These are phyloP conservation scores for Penicillium sp. DNA, from an alignment of 2,329 filamentous ascomycete species.

Conservation along the genomic window DNA sequence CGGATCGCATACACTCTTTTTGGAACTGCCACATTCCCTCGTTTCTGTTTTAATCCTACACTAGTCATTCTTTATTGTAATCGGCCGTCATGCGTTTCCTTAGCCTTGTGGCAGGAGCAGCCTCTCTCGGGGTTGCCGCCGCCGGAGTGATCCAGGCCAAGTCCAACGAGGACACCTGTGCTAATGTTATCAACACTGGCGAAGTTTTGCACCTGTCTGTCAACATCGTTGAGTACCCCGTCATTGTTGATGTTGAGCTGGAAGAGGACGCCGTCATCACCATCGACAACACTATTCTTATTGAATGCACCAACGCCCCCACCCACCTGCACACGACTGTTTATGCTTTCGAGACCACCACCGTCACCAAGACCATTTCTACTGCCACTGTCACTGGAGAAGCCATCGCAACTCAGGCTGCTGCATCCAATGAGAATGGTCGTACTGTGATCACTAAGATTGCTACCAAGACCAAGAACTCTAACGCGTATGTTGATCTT, in stretches of 20 bases:
- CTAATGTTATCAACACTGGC: slow-evolving; percentile 2
- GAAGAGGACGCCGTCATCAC: slow-evolving; percentile 5
- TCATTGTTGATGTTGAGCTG: slow-evolving; percentile 5
- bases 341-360: slow-evolving; percentile 1
- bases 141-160: background rate
- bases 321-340: slow-evolving; percentile 8
- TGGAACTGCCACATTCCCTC: background rate
- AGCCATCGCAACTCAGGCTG: background rate
- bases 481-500: background rate
- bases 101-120: background rate
- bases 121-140: background rate
- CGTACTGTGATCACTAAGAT: background rate
- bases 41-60: background rate
- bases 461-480: background rate
- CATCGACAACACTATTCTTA: slow-evolving; percentile 5
- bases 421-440: background rate
- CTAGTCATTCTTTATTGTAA: background rate
- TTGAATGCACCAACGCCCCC: slow-evolving; percentile 7
- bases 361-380: slow-evolving; percentile 7
- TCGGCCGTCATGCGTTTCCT: background rate
- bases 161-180: background rate
- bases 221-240: slow-evolving; percentile 5
- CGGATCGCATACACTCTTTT: background rate
- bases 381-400: slow-evolving; percentile 1
- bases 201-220: slow-evolving; percentile 4